Evolutionary conservation across 169 alveolate genomes (phyloP), one percentile per base, ranked within the genome.

Genomic region (Theileria annulata): DNA sequence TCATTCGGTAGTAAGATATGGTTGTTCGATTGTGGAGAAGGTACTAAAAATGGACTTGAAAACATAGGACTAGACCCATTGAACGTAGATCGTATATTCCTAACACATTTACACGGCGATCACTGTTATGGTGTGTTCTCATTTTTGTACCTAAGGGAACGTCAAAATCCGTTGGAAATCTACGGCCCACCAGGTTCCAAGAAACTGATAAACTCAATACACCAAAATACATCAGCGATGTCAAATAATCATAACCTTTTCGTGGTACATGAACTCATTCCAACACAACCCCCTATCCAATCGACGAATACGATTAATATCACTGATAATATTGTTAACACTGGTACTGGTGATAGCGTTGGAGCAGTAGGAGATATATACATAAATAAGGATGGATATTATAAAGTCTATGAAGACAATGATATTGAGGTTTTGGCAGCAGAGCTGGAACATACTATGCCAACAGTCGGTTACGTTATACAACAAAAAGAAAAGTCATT

Each of bases 101-200:
- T 93, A 51, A 91, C 96, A 2, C 96, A 93, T 69, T 60, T 93
- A 63, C 96, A 93, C 81, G 96, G 96, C 23, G 96, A 93, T 77
- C 96, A 93, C 79, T 88, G 92, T 51, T 78, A 88, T 25, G 96
- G 96, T 13, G 48, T 93, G 6, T 90, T 92, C 19, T 72, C 95
- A 33, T 84, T 84, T 77, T 63, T 84, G 31, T 31, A 60, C 69
- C 54, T 37, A 0, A 51, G 51, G 25, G 28, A 48, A 17, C 30
- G 72, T 17, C n/a, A 25, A 1, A 74, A 25, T 8, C 80, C 80
- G 47, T 37, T 88, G 69, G 92, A 86, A 42, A 85, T 93, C 37
- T 90, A 88, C 58, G 96, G 96, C 17, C 96, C 96, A 0, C 90
- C 90, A 0, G 90, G 90, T 25, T 69, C 79, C 37, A 47, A 75